phyloP scores from a whole-genome alignment of 345 rosid species.

The Theobroma cacao region DNA sequence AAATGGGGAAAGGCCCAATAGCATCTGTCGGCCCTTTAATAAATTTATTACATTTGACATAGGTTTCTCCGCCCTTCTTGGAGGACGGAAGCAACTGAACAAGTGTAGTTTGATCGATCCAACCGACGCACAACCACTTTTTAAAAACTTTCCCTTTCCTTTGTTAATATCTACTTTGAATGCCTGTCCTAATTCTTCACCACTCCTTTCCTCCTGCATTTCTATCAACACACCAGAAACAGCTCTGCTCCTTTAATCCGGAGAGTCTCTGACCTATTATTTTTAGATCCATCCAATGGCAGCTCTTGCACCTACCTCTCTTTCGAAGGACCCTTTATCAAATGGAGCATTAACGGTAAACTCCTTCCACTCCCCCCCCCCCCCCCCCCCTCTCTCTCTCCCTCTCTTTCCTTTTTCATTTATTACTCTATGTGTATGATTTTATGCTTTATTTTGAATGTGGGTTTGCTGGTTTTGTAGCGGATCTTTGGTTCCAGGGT shows the following conservation, averaged over 20 bases:
- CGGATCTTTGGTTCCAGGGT: conserved; percentile 5
- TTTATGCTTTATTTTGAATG: neutral
- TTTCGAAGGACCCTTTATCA: conserved; percentile 2
- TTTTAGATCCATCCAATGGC: conserved; percentile 1
- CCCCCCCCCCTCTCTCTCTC: neutral
- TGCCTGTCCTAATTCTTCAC: neutral
- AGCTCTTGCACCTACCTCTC: neutral
- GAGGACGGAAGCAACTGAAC: neutral
- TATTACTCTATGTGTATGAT: neutral
- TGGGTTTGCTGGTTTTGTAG: conserved; percentile 6
- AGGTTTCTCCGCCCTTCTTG: conserved; percentile 12
- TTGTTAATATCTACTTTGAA: neutral
- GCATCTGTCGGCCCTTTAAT: no score
- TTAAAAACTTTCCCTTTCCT: neutral
- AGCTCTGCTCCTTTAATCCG: neutral
- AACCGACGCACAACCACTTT: neutral
- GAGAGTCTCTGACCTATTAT: neutral
- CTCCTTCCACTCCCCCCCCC: neutral
- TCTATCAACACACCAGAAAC: neutral
- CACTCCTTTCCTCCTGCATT: neutral
- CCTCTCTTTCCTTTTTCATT: neutral
- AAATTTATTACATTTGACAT: no score
- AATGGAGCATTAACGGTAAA: neutral
- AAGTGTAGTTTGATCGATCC: neutral
- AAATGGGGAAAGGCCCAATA: no score